These are phyloP conservation scores for Helenozyma baotianmanensis DNA, from an alignment of 805 yeast species.

Conservation along the genomic window DNA sequence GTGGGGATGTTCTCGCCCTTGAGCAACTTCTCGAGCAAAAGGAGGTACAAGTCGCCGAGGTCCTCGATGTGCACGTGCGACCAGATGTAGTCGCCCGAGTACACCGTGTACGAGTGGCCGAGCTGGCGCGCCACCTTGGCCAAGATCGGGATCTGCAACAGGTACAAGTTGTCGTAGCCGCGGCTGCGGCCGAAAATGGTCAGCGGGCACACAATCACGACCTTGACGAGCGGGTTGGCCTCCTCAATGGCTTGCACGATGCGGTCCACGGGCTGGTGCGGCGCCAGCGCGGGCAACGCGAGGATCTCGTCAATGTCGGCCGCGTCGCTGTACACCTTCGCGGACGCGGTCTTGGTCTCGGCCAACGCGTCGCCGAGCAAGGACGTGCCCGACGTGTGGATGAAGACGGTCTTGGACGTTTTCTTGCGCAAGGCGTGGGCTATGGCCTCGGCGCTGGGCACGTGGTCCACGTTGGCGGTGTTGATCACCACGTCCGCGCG, in stretches of 20 bases:
- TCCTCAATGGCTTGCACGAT: conserved; percentile 23
- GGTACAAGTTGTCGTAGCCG: conserved; percentile 25
- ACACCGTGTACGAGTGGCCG: conserved; percentile 22
- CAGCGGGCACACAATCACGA: conserved; percentile 31
- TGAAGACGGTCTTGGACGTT: conserved; percentile 18
- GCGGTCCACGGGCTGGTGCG: conserved; percentile 30
- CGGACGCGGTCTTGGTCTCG: conserved; percentile 11
- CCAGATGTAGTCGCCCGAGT: conserved; percentile 31
- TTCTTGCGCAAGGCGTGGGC: conserved; percentile 15
- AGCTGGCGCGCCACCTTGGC: conserved; percentile 14
- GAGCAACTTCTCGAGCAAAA: conserved; percentile 20
- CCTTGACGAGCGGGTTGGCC: conserved; percentile 24
- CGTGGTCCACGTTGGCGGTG: conserved; percentile 28
- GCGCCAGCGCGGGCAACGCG: conserved; percentile 21
- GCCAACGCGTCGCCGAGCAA: conserved; percentile 21
- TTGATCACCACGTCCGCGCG: conserved; percentile 26
- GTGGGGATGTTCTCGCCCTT: conserved; percentile 19
- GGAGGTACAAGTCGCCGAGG: conserved; percentile 25
- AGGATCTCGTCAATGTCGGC: conserved; percentile 22
- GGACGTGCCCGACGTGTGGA: conserved; percentile 36
- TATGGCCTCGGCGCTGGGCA: conserved; percentile 18
- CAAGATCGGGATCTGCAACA: conserved; percentile 28
- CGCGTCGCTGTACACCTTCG: conserved; percentile 20
- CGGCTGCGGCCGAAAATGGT: conserved; percentile 28
- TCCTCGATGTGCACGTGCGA: conserved; percentile 31